Conservation (phyloP, 1,284 basidiomycete species). For the Pseudozyma hubeiensis region DNA sequence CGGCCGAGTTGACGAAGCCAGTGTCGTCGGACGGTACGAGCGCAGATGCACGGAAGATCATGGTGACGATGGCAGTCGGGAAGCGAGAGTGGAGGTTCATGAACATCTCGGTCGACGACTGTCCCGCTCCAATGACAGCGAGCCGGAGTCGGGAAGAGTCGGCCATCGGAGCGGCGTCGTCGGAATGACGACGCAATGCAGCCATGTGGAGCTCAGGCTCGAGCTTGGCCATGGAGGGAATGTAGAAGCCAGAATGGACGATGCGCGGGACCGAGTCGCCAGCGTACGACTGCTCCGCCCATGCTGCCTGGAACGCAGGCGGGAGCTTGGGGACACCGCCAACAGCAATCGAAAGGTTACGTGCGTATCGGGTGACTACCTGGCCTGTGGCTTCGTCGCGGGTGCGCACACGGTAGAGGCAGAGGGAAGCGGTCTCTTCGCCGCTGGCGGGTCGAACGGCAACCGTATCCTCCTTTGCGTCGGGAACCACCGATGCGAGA, state of each 20-base stretch:
- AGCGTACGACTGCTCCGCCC: constrained; percentile 21
- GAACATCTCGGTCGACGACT: constrained; percentile 64
- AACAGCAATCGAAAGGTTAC: constrained; percentile 62
- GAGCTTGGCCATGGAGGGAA: constrained; percentile 56
- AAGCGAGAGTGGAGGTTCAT: constrained; percentile 63
- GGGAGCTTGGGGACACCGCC: constrained; percentile 62
- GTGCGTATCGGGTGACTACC: constrained; percentile 36
- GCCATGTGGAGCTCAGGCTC: constrained; percentile 47
- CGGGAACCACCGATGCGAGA: constrained; percentile 19
- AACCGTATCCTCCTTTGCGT: constrained; percentile 32
- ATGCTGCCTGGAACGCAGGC: constrained; percentile 44
- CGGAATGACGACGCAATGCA: constrained; percentile 20
- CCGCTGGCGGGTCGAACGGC: constrained; percentile 23
- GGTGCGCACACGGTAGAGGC: constrained; percentile 49
- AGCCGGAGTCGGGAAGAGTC: constrained; percentile 51
- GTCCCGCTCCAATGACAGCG: constrained; percentile 66
- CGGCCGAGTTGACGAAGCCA: constrained; percentile 65
- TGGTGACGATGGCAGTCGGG: constrained; percentile 60
- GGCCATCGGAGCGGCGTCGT: constrained; percentile 5
- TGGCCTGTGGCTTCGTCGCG: constrained; percentile 29
- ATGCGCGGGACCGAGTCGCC: constrained; percentile 38
- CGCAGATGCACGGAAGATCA: constrained; percentile 65
- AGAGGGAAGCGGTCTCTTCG: constrained; percentile 32
- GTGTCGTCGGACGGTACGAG: constrained; percentile 67
- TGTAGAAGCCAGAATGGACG: constrained; percentile 61